Percentiles rank a stretch among this genome's conserved stretches.
Evolutionary conservation across 2,329 filamentous ascomycete species (phyloP).

Genomic region (Pestalotiopsis sp.): DNA sequence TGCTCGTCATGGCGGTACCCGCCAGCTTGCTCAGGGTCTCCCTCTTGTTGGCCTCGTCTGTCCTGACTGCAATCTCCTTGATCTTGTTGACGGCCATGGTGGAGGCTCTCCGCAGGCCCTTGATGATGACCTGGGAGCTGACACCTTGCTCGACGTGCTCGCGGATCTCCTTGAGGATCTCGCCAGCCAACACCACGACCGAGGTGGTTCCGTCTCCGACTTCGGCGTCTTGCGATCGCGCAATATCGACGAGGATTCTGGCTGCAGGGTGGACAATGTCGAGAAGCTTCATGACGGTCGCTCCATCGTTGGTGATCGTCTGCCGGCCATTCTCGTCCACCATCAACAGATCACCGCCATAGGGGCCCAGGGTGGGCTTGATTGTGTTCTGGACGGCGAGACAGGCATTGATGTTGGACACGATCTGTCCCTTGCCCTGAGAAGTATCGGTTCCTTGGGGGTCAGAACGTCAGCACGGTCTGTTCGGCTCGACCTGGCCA

Average conservation of each 20-base stretch:
- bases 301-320: constrained; percentile 98
- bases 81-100: constrained; percentile 97
- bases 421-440: constrained; percentile 93
- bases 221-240: constrained; percentile 97
- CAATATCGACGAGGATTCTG: constrained; percentile 96
- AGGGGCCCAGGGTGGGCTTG: constrained; percentile 93
- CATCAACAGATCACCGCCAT: constrained; percentile 94
- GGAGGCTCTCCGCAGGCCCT: constrained; percentile 86
- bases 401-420: constrained; percentile 99
- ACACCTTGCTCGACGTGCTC: constrained; percentile 96
- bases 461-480: constrained; percentile 7
- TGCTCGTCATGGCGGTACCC: constrained; percentile 98
- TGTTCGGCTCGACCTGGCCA: constrained; percentile 5
- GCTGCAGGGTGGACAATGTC: constrained; percentile 98
- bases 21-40: constrained; percentile 90
- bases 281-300: constrained; percentile 99
- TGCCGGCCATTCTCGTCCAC: constrained; percentile 94
- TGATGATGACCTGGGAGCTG: constrained; percentile 96
- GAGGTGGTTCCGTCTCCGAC: constrained; percentile 98
- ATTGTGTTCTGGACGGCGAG: constrained; percentile 94
- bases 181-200: constrained; percentile 94
- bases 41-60: constrained; percentile 78
- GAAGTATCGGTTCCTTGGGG: constrained; percentile 88
- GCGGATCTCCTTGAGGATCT: constrained; percentile 95
- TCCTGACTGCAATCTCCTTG: constrained; percentile 93